Base-by-base conservation (phyloP, 768 basidiomycete species). In the Cytidiella melzeri region DNA sequence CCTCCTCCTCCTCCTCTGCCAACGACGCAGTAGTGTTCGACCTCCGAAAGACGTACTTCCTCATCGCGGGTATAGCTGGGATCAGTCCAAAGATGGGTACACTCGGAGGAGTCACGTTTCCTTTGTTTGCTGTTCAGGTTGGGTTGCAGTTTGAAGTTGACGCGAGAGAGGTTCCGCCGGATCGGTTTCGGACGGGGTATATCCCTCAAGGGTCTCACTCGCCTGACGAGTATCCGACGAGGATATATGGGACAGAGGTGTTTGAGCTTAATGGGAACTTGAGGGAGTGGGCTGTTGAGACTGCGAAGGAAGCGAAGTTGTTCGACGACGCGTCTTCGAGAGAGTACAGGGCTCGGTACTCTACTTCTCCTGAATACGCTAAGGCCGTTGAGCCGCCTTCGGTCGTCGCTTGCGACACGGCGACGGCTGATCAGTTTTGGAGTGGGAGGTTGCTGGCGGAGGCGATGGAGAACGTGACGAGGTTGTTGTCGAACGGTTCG, bases 261-360 rank as follows among this genome's bases (percentile, higher is more conserved):
- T 73, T 67, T 58, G 69, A 72, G 60, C 57, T 74, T 51, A 74
- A 73, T 59, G 70, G 70, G 25, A 65, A 63, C 45, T 61, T 74
- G 9, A 63, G 69, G 9, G 57, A 66, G 25, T 48, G 57, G 4
- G 69, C 62, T 0, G 44, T 67, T 34, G 55, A 43, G 23, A 54
- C 64, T 47, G 66, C 67, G 2, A 50, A 53, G 45, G 59, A 48
- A 7, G 66, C 70, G 7, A 56, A 19, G 12, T 62, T 74, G 7
- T 63, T 63, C 51, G 70, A 73, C 56, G 61, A 64, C 9, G 34
- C 48, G 12, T 57, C 41, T 10, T 64, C 70, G 1, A 52, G 53
- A 37, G 51, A 58, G n/a, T 69, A 65, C 51, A 66, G 72, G 23
- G 51, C 57, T 11, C 48, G 50, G 15, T 74, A 68, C 60, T 45